Base-by-base conservation (phyloP, 2,329 filamentous ascomycete genomes). In the Talaromyces amestolkiae region DNA sequence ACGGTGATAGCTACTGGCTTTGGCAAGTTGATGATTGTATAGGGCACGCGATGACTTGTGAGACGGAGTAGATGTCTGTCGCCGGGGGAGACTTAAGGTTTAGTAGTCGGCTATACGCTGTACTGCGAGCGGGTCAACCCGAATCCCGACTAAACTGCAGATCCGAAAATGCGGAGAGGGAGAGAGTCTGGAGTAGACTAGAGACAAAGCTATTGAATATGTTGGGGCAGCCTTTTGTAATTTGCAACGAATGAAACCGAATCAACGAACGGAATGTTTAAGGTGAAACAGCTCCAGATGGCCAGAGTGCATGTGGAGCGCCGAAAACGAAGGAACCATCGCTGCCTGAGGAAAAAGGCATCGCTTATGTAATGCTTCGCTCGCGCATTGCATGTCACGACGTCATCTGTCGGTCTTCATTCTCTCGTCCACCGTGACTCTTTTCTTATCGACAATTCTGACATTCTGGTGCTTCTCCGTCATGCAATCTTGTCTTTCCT, bases 321-420 rank as follows among this genome's bases (percentile, higher is more conserved):
- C 49, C 33, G 45, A 31, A 27, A 19, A 19, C 17, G 33, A 27
- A 24, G 59, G 43, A 17, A 13, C 31, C 3, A 39, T 41, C 19
- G 33, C 22, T 61, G 59, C 59, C 59, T 61, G 59, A 61, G 33
- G n/a, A 53, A 61, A 13, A 10, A 19, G 59, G 59, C 59, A 53
- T 2, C 15, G n/a, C 2, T 56, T 56, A 56, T 56, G 33, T 56
- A 56, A 56, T 53, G 15, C 7, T 1, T 3, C 1, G 27, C 15
- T n/a, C 22, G 13, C n/a, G 51, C 15, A 56, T 56, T 22, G 53
- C 2, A 56, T 31, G 47, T 61, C 59, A 53, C 47, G 59, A 61
- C 47, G 45, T 61, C 59, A 61, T 61, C 45, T 37, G 19, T 37
- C 19, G 19, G 33, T 33, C n/a, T 17, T 22, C 33, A 56, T 37